These are phyloP conservation scores for Taxawa tesnikishii DNA, from an alignment of 2,329 filamentous ascomycete genomes.

Conservation along the genomic window DNA sequence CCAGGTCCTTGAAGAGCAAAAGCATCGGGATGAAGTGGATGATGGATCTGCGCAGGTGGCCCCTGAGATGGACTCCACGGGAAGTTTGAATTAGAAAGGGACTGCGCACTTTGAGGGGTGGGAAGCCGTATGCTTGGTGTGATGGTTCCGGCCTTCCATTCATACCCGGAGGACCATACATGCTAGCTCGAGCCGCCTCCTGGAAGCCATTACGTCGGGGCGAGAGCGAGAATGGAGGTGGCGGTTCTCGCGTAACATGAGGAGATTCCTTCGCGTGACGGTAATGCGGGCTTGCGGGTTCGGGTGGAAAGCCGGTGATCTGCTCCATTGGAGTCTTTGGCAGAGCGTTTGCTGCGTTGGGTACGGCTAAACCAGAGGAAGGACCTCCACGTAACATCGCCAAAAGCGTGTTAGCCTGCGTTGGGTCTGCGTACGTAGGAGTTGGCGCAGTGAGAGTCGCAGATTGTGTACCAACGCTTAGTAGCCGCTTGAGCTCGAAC, in stretches of 20 bases:
- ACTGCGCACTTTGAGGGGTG: no score
- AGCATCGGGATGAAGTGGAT: conserved; percentile 12
- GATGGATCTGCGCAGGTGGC: no score
- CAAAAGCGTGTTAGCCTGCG: conserved; percentile 39
- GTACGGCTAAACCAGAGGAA: conserved; percentile 12
- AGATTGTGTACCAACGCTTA: conserved; percentile 30
- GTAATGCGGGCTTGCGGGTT: conserved; percentile 45
- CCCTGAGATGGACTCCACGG: no score
- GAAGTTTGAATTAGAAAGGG: no score
- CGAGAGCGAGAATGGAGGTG: conserved; percentile 36
- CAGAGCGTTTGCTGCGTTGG: conserved; percentile 11
- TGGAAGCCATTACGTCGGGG: conserved; percentile 22
- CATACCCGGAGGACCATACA: neutral
- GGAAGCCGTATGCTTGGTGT: no score
- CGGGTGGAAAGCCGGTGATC: conserved; percentile 33
- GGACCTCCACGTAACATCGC: conserved; percentile 38
- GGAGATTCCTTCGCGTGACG: conserved; percentile 32
- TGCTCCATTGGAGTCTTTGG: conserved; percentile 40
- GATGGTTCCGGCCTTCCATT: conserved; percentile 3
- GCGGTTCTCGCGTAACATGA: conserved; percentile 33
- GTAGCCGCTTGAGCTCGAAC: conserved; percentile 37
- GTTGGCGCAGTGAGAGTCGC: conserved; percentile 6
- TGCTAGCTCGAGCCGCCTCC: conserved; percentile 10
- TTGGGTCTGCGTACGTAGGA: conserved; percentile 22
- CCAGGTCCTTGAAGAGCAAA: conserved; percentile 12